Evolutionary conservation across 768 basidiomycete genomes (phyloP).

Genomic region (Termitomyces sp.): DNA sequence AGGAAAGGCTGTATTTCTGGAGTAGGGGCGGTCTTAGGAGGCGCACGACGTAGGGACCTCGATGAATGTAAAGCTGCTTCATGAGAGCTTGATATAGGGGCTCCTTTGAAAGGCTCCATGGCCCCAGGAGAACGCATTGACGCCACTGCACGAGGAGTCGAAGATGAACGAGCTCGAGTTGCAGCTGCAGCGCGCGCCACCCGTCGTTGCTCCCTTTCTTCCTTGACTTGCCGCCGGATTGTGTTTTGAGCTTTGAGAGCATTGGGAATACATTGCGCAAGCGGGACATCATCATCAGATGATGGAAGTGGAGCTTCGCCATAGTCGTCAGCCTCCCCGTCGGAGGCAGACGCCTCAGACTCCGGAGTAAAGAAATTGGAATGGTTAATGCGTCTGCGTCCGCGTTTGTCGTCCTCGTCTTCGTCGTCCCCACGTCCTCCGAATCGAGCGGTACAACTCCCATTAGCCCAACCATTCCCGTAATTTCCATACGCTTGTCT

Average conservation of each 20-base stretch:
- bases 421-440: conserved; percentile 31
- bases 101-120: conserved; percentile 10
- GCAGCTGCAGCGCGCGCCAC: conserved; percentile 34
- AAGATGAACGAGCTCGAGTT: conserved; percentile 11
- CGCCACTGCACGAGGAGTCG: conserved; percentile 20
- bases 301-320: conserved; percentile 21
- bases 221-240: conserved; percentile 64
- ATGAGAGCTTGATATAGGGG: conserved; percentile 24
- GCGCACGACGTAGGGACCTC: conserved; percentile 27
- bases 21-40: conserved; percentile 39
- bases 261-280: conserved; percentile 78
- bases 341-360: conserved; percentile 34
- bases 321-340: conserved; percentile 36
- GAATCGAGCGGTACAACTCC: conserved; percentile 30
- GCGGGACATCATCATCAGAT: conserved; percentile 76
- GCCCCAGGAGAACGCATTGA: conserved; percentile 34
- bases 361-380: conserved; percentile 27
- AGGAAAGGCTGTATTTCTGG: conserved; percentile 36
- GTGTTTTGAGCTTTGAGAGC: conserved; percentile 80
- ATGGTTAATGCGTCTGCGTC: conserved; percentile 14
- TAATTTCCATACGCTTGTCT: conserved; percentile 15
- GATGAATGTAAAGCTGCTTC: conserved; percentile 33
- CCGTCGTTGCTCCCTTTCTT: conserved; percentile 58
- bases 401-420: conserved; percentile 20
- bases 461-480: conserved; percentile 16